A percentile compares a stretch with the other conserved stretches of the same genome.
These are phyloP conservation scores for Penicillium sp. DNA, from an alignment of 2,329 filamentous ascomycete genomes.

Conservation along the genomic window DNA sequence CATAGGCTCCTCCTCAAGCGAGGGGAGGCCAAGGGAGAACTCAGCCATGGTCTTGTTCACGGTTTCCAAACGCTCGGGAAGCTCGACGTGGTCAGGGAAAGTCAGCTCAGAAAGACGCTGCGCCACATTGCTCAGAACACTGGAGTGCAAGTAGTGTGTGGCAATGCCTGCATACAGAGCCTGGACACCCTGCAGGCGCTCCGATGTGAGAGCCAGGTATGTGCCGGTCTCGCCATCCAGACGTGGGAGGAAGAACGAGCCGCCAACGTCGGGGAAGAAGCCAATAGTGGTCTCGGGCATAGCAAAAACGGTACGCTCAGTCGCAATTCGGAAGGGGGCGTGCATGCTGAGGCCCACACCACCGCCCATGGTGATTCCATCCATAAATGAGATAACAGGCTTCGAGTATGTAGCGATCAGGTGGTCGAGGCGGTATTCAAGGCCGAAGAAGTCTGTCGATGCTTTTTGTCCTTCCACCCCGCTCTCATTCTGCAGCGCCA, in stretches of 20 bases:
- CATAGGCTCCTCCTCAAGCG: constrained; percentile 58
- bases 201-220: constrained; percentile 89
- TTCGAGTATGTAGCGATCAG: constrained; percentile 90
- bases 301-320: constrained; percentile 90
- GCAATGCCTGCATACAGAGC: constrained; percentile 88
- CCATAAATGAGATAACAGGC: constrained; percentile 93
- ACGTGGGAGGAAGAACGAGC: constrained; percentile 89
- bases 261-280: constrained; percentile 97
- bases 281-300: constrained; percentile 99
- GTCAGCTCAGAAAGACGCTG: constrained; percentile 81
- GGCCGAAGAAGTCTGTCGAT: constrained; percentile 81
- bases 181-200: constrained; percentile 76
- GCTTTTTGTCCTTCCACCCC: constrained; percentile 67
- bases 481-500: constrained; percentile 70
- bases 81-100: constrained; percentile 72
- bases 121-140: constrained; percentile 75
- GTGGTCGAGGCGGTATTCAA: constrained; percentile 96
- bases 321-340: constrained; percentile 93
- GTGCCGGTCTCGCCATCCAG: constrained; percentile 84
- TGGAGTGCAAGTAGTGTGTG: constrained; percentile 94
- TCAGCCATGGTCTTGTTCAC: constrained; percentile 91
- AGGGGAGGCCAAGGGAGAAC: constrained; percentile 78
- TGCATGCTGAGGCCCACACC: constrained; percentile 93
- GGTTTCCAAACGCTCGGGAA: constrained; percentile 62
- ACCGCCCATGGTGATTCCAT: constrained; percentile 97